phyloP scores from a whole-genome alignment of 2,329 filamentous ascomycete genomes.

The Zasmidium angulare region DNA sequence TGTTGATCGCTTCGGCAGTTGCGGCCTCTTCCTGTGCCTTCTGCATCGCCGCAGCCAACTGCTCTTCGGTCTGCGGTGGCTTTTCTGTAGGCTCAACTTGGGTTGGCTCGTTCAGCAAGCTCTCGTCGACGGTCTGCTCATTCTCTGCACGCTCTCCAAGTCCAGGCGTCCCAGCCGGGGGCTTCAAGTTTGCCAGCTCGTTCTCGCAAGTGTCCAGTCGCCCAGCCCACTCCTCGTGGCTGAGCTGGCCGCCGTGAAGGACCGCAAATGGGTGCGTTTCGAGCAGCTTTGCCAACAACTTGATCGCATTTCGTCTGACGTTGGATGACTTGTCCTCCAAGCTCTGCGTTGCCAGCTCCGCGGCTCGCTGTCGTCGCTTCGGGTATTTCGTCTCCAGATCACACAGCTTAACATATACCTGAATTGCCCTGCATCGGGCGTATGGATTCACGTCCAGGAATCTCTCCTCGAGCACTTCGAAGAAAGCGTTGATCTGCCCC shows the following conservation, averaged over 20 bases:
- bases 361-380: constrained; percentile 82
- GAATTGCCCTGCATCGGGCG: constrained; percentile 84
- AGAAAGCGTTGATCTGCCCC: constrained; percentile 93
- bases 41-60: constrained; percentile 69
- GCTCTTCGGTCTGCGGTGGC: constrained; percentile 72
- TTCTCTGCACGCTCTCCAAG: constrained; percentile 64
- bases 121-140: constrained; percentile 71
- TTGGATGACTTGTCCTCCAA: constrained; percentile 98
- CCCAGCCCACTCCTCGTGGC: constrained; percentile 79
- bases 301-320: constrained; percentile 91
- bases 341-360: constrained; percentile 83
- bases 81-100: constrained; percentile 67
- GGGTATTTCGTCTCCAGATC: constrained; percentile 96
- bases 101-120: constrained; percentile 84
- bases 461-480: constrained; percentile 92
- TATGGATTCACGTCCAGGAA: constrained; percentile 98
- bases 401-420: constrained; percentile 89
- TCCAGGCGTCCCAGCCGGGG: constrained; percentile 73
- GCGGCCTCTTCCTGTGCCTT: constrained; percentile 85
- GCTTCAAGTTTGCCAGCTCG: constrained; percentile 78
- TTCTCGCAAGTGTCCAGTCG: constrained; percentile 79
- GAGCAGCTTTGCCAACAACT: constrained; percentile 81
- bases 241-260: constrained; percentile 84
- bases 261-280: constrained; percentile 93
- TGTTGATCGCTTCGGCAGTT: constrained; percentile 82